Evolutionary conservation across 768 basidiomycete genomes (phyloP), one percentile per base, ranked within the genome.

Genomic region (Dacryopinax primogenitus): DNA sequence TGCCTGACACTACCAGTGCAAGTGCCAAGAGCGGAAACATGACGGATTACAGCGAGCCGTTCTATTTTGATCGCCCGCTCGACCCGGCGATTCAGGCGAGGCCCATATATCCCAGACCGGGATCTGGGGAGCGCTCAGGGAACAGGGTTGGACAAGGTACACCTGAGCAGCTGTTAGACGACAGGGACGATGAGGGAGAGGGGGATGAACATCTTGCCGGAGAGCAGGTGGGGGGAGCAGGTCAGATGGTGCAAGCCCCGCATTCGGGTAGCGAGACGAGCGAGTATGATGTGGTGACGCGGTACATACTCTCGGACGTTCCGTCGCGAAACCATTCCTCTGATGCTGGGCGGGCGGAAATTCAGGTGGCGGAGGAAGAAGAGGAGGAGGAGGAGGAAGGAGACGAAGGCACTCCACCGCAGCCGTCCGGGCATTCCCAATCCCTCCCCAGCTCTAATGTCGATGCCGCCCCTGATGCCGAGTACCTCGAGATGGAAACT

Each of bases 401-500:
- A 39, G 37, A 39, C n/a, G 12, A 39, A 39, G n/a, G 12, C 37
- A 11, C 37, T 11, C 37, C 37, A 39, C 51, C 11, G 3, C 51
- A 18, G 4, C 51, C 51, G 51, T 58, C 51, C 9, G 51, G 51
- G 6, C 26, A 58, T 30, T 58, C 51, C 3, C 51, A 58, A 21
- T 58, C 51, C 26, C 51, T 58, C 30, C 51, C 51, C 51, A 28
- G 26, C 23, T 58, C 51, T 15, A 30, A 11, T 6, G 23, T 9
- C n/a, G 51, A 58, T 3, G 51, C 26, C 26, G 51, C 26, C 13
- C 51, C 51, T 7, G 51, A 58, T 21, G 15, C 32, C 11, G 51
- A 58, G 26, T 58, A 58, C 51, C 51, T 58, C 13, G 51, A 58
- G 51, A 58, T 58, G 51, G 51, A 58, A 30, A 58, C 51, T 11